These are phyloP conservation scores for Diplogelasinospora grovesii DNA, from an alignment of 495 filamentous ascomycete genomes.

Conservation along the genomic window DNA sequence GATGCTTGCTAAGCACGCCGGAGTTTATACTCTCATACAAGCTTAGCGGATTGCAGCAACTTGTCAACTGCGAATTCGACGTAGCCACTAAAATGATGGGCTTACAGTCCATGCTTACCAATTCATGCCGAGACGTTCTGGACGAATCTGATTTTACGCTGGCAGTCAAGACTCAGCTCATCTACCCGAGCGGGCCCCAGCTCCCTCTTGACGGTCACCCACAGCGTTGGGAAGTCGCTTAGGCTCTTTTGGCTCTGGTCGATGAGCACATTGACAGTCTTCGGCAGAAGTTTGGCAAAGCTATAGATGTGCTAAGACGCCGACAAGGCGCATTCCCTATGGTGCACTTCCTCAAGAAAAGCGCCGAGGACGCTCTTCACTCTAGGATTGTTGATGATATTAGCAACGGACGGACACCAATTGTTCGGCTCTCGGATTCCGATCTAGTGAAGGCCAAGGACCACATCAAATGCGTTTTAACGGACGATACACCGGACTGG, in stretches of 20 bases:
- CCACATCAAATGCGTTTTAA: background rate
- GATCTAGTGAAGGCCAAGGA: background rate
- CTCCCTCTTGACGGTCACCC: constrained; percentile 44
- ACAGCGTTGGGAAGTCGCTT: constrained; percentile 39
- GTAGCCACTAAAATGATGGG: constrained; percentile 36
- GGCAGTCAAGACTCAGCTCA: constrained; percentile 40
- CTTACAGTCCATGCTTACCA: constrained; percentile 42
- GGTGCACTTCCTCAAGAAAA: background rate
- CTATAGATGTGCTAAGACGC: too few relatives aligned
- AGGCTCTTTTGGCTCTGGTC: constrained; percentile 37
- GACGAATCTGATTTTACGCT: constrained; percentile 53
- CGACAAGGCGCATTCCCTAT: constrained; percentile 1
- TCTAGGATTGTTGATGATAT: background rate
- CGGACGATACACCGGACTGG: background rate
- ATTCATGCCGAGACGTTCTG: constrained; percentile 43
- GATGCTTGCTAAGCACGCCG: constrained; percentile 43
- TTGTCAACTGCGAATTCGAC: constrained; percentile 30
- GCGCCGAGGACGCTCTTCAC: background rate
- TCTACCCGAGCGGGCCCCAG: constrained; percentile 44
- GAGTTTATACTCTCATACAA: constrained; percentile 50
- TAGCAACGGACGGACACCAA: background rate
- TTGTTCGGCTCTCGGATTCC: background rate
- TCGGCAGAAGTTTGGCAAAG: too few relatives aligned
- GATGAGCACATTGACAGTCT: too few relatives aligned
- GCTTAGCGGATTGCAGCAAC: constrained; percentile 41